Evolutionary conservation across 345 rosid species (phyloP).

Genomic region (Laguncularia racemosa): DNA sequence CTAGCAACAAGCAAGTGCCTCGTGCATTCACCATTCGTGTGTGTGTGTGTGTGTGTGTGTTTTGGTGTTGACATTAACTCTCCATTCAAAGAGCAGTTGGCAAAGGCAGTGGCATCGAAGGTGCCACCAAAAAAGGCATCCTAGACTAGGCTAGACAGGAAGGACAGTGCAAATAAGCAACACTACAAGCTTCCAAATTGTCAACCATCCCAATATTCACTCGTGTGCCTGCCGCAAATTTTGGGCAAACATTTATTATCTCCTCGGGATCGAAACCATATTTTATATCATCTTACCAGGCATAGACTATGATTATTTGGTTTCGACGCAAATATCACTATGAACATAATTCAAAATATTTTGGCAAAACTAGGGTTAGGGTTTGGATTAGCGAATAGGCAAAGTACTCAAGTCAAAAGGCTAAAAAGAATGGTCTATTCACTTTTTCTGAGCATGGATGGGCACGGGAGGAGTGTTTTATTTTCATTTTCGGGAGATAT

Average conservation of each 20-base stretch:
- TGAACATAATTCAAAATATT: neutral
- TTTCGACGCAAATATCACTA: neutral
- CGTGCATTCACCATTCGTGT: too few species aligned
- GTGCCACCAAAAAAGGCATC: too few species aligned
- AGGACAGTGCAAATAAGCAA: neutral
- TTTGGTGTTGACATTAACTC: too few species aligned
- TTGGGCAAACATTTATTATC: neutral
- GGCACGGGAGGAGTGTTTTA: too few species aligned
- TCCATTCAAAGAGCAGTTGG: neutral
- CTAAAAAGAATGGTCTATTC: neutral
- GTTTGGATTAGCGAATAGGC: neutral
- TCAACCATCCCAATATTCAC: conserved; percentile 14
- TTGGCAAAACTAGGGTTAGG: conserved; percentile 5
- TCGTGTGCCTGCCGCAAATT: conserved; percentile 13
- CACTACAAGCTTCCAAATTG: conserved; percentile 12
- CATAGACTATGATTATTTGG: too few species aligned
- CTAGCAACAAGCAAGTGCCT: too few species aligned
- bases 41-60: too few species aligned
- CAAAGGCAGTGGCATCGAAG: neutral
- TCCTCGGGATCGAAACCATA: neutral
- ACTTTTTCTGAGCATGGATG: too few species aligned
- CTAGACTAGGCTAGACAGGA: too few species aligned
- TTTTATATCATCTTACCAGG: neutral
- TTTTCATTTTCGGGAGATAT: neutral
- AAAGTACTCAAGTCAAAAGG: neutral